Evolutionary conservation across 805 yeast genomes (phyloP).

Genomic region (Suhomyces sp.): DNA sequence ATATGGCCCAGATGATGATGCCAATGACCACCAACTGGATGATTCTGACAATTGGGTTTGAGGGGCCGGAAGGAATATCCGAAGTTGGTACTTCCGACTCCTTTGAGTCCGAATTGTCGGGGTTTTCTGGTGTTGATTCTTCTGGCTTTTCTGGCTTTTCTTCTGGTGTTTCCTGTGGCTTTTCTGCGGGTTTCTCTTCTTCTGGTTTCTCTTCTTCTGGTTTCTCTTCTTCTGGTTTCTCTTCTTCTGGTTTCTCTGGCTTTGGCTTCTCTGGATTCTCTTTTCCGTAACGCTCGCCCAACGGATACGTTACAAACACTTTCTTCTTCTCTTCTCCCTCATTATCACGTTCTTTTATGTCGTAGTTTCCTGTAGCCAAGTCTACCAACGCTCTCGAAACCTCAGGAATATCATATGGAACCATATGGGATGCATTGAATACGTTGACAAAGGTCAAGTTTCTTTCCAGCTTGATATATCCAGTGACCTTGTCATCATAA

Average conservation of each 20-base stretch:
- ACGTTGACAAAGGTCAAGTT: constrained; percentile 76
- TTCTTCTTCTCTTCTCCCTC: constrained; percentile 14
- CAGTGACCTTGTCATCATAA: constrained; percentile 37
- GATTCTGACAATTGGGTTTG: constrained; percentile 31
- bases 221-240: not conserved
- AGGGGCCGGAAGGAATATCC: constrained; percentile 3
- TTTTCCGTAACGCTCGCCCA: constrained; percentile 20
- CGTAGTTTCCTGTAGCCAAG: constrained; percentile 33
- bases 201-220: not conserved
- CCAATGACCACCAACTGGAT: constrained; percentile 39
- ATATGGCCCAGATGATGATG: constrained; percentile 40
- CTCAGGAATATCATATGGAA: constrained; percentile 76
- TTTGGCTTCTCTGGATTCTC: not conserved
- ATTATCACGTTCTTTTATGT: constrained; percentile 15
- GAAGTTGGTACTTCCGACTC: not conserved
- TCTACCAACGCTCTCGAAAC: constrained; percentile 71
- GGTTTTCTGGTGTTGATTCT: not conserved
- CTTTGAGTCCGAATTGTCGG: not conserved
- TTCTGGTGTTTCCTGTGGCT: not conserved
- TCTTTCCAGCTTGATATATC: constrained; percentile 48
- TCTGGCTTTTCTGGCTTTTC: not conserved
- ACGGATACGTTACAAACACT: constrained; percentile 27
- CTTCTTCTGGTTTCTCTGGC: not conserved
- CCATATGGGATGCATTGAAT: constrained; percentile 86
- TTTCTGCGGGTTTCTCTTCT: not conserved